A percentile compares a stretch with the other conserved stretches of the same genome.
phyloP scores from a whole-genome alignment of 495 filamentous ascomycete species.

The Articulospora tetracladia region DNA sequence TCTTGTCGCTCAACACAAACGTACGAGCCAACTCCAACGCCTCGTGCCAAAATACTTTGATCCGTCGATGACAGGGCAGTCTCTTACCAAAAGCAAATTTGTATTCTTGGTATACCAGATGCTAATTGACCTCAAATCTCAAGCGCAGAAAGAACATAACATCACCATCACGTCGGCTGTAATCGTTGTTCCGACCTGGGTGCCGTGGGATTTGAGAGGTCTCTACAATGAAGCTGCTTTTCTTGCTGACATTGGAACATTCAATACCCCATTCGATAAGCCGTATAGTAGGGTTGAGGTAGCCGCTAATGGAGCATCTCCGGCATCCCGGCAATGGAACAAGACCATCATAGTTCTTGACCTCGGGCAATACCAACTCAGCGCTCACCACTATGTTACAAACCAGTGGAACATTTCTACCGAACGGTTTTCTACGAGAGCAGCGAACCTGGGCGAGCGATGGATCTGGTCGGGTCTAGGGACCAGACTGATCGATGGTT shows the following conservation, averaged over 20 bases:
- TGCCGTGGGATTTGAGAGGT: background rate
- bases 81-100: too few species aligned
- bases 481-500: too few species aligned
- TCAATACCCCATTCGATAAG: background rate
- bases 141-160: background rate
- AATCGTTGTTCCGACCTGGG: background rate
- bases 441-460: too few species aligned
- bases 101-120: conserved; percentile 5
- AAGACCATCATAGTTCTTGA: background rate
- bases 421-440: too few species aligned
- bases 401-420: too few species aligned
- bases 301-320: background rate
- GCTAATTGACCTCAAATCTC: conserved; percentile 1
- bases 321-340: background rate
- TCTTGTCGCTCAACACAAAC: too few species aligned
- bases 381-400: too few species aligned
- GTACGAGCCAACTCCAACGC: too few species aligned
- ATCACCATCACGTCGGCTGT: conserved; percentile 7
- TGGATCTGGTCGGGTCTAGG: too few species aligned
- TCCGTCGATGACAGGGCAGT: too few species aligned
- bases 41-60: too few species aligned
- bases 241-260: conserved; percentile 2
- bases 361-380: too few species aligned
- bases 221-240: conserved; percentile 1
- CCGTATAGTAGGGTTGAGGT: conserved; percentile 2